These are phyloP conservation scores for Candida suzukii DNA, from an alignment of 805 yeast genomes.

Conservation along the genomic window DNA sequence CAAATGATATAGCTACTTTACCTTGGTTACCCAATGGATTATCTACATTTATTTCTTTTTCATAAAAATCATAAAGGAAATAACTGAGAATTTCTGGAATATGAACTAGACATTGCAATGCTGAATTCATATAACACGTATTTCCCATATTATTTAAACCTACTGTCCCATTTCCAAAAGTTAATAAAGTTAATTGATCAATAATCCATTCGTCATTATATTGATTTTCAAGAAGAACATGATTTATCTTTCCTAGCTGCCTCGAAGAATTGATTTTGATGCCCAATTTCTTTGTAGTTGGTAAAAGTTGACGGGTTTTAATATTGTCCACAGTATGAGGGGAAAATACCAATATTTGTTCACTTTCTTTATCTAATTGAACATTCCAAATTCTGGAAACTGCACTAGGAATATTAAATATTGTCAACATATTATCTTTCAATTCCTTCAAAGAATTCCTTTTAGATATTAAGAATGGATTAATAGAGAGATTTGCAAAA, in stretches of 20 bases:
- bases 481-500: slow-evolving; percentile 25
- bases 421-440: slow-evolving; percentile 11
- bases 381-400: slow-evolving; percentile 20
- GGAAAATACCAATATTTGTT: slow-evolving; percentile 12
- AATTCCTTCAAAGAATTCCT: slow-evolving; percentile 23
- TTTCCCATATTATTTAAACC: slow-evolving; percentile 78
- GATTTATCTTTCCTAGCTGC: slow-evolving; percentile 8
- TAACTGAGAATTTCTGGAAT: slow-evolving; percentile 77
- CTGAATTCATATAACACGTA: slow-evolving; percentile 93
- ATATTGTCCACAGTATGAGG: slow-evolving; percentile 12
- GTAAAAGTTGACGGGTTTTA: slow-evolving; percentile 11
- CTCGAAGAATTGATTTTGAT: slow-evolving; percentile 9
- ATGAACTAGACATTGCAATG: slow-evolving; percentile 82
- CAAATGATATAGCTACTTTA: slow-evolving; percentile 72
- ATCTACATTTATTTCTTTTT: slow-evolving; percentile 57
- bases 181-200: slow-evolving; percentile 14
- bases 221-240: slow-evolving; percentile 20
- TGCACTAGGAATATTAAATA: slow-evolving; percentile 12
- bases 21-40: slow-evolving; percentile 89
- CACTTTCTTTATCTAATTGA: background rate
- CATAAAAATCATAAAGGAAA: slow-evolving; percentile 55
- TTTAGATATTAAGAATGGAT: slow-evolving; percentile 30
- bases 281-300: slow-evolving; percentile 15
- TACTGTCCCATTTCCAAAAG: slow-evolving; percentile 37
- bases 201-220: slow-evolving; percentile 19